phyloP scores from a whole-genome alignment of 306 rosid species.

The Corylus heterophylla region DNA sequence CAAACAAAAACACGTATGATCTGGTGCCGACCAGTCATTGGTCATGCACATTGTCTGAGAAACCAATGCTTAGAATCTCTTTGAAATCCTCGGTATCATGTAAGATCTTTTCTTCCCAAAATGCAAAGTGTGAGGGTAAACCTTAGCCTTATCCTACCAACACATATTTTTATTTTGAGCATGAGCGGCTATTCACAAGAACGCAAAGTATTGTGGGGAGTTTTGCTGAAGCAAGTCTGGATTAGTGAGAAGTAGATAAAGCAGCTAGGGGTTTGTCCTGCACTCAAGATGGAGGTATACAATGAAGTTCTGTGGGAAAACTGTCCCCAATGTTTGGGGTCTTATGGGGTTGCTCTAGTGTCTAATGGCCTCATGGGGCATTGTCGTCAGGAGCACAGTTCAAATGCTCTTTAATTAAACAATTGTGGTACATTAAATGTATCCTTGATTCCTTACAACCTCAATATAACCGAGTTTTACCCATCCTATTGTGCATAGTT shows the following conservation, averaged over 20 bases:
- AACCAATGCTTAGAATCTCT: not conserved
- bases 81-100: not conserved
- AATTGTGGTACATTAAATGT: not conserved
- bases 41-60: not conserved
- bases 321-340: not conserved
- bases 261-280: not conserved
- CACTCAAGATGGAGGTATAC: not conserved
- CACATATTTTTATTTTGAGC: not conserved
- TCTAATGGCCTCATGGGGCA: not conserved
- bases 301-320: not conserved
- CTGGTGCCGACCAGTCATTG: not conserved
- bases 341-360: not conserved
- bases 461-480: not conserved
- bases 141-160: not conserved
- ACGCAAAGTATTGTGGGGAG: not conserved
- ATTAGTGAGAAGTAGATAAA: not conserved
- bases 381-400: not conserved
- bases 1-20: not conserved
- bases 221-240: not conserved
- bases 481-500: not conserved
- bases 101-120: conserved; percentile 1
- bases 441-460: not conserved
- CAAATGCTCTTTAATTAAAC: not conserved
- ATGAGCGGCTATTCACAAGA: not conserved
- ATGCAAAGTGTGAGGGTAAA: not conserved